These are phyloP conservation scores for Myrmaecium sp. DNA, from an alignment of 2,329 filamentous ascomycete genomes.

Conservation along the genomic window DNA sequence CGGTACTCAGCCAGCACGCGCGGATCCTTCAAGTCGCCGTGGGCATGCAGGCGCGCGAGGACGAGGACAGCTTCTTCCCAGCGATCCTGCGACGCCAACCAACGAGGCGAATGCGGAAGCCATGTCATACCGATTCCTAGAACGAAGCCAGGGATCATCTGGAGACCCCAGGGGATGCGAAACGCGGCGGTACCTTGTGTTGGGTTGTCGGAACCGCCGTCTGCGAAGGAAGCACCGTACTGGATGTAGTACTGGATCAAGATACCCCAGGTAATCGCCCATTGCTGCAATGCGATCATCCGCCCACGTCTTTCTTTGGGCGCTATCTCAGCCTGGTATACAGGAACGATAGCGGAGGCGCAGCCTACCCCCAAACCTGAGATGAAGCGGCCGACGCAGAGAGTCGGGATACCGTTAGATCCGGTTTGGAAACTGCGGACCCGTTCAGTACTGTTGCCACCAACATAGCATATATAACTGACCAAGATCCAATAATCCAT, in stretches of 20 bases:
- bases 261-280: too few relatives aligned
- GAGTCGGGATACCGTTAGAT: slow-evolving; percentile 20
- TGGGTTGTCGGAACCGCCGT: slow-evolving; percentile 21
- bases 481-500: slow-evolving; percentile 29
- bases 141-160: slow-evolving; percentile 23
- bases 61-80: slow-evolving; percentile 47
- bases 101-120: slow-evolving; percentile 40
- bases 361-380: slow-evolving; percentile 1
- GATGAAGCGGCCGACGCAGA: slow-evolving; percentile 47
- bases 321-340: slow-evolving; percentile 2
- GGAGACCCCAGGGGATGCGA: slow-evolving; percentile 26
- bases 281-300: too few relatives aligned
- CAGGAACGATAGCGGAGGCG: background rate
- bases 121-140: slow-evolving; percentile 24
- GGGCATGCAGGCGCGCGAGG: slow-evolving; percentile 38
- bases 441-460: background rate
- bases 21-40: slow-evolving; percentile 37
- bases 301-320: background rate
- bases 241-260: slow-evolving; percentile 38
- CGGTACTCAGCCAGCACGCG: slow-evolving; percentile 46
- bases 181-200: slow-evolving; percentile 28
- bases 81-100: slow-evolving; percentile 50
- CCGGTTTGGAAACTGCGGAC: slow-evolving; percentile 15
- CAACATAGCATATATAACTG: slow-evolving; percentile 4
- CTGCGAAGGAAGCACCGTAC: slow-evolving; percentile 42